A percentile compares a stretch with the other conserved stretches of the same genome.
phyloP scores from a whole-genome alignment of 169 alveolate genomes.

The Babesia sp. region DNA sequence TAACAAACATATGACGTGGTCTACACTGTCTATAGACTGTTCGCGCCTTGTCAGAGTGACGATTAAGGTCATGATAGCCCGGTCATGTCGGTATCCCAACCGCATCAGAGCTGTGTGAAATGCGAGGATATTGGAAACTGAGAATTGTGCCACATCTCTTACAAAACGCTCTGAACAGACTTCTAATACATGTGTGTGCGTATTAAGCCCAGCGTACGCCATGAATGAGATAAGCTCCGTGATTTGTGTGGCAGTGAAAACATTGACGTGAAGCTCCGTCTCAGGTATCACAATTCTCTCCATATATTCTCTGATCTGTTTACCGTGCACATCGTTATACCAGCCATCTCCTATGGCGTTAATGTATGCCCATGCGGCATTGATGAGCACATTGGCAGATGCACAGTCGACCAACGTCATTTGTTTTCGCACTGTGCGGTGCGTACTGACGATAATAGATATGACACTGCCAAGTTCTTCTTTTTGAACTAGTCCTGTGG shows the following conservation, averaged over 20 bases:
- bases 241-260: conserved; percentile 12
- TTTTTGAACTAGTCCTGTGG: neutral
- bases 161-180: conserved; percentile 9
- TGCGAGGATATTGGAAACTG: conserved; percentile 20
- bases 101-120: conserved; percentile 17
- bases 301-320: neutral
- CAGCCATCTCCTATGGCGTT: neutral
- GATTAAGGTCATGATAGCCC: conserved; percentile 19
- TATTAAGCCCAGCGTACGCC: neutral
- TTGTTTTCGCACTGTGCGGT: neutral
- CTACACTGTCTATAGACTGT: conserved; percentile 37
- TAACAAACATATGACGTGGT: conserved; percentile 14
- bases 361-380: neutral
- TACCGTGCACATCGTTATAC: neutral
- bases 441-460: neutral
- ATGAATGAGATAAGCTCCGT: conserved; percentile 12
- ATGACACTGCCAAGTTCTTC: neutral
- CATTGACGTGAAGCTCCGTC: neutral
- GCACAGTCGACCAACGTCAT: neutral
- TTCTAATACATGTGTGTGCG: neutral
- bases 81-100: conserved; percentile 16
- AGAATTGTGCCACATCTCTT: conserved; percentile 22
- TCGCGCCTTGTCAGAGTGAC: conserved; percentile 29
- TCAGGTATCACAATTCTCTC: neutral
- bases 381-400: neutral